Base-by-base conservation (phyloP, 352 stramenopile genomes). In the Globisporangium rhizosaccharum region DNA sequence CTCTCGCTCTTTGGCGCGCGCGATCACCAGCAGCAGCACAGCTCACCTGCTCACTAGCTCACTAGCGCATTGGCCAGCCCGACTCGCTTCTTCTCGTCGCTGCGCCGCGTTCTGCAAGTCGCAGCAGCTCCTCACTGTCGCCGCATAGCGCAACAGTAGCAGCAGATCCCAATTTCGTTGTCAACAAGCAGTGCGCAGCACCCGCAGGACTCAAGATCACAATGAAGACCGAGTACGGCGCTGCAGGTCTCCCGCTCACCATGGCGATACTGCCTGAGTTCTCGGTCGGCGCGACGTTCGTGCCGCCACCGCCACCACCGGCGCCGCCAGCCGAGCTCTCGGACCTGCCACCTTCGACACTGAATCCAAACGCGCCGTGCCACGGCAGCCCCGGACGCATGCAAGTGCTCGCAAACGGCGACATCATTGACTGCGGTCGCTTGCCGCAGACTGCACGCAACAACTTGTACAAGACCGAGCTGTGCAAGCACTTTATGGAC, bases 381-480 rank as follows among this genome's bases (percentile, higher is more conserved):
- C 79, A 82, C 62, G 68, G 63, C 65, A 85, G 64, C 42, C 71
- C 72, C 30, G 74, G 70, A 30, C 73, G 75, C 15, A 85, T 94
- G 67, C 80, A 92, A 60, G 76, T 94, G 59, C 76, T 94, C 7
- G 82, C 85, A 12, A 94, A 94, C 63, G 85, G 85, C 20, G 85
- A 94, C 56, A 94, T 94, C 50, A 67, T 94, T 17, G 85, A 94
- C 69, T 94, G 85, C 52, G 79, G 71, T 2, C 80, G 79, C 1
- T 65, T 94, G 42, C 82, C 85, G 14, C 81, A 80, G 67, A 90
- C 76, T 0, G 85, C 85, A 23, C 80, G 85, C 65, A 91, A 96
- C 72, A 92, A 88, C 44, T 65, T 96, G 2, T 96, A 96, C 82
- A 96, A 96, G 78, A 96, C 88, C 9, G 88, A 96, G 72, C 73